Evolutionary conservation across 305 asterid species (phyloP), one percentile per base, ranked within the genome.

Genomic region (Petunia hybrid): DNA sequence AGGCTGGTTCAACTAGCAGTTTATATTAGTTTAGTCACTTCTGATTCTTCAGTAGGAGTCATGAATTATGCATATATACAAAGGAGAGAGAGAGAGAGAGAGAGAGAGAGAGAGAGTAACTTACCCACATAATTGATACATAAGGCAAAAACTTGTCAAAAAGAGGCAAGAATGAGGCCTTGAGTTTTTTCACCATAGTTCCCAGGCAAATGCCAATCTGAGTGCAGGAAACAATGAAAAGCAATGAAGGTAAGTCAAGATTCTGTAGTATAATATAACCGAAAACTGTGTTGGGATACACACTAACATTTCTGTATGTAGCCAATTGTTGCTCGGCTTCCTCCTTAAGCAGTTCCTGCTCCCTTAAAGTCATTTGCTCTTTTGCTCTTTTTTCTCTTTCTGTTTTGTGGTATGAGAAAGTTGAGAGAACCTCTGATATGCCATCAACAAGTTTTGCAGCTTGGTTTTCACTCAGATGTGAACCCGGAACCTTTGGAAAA

Each of bases 161-260:
- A 36, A 12, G 43, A 4, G 73, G 81, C 81, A 77, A 77, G 60
- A 77, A 61, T 43, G 60, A 62, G n/a, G 73, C 81, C 38, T 77
- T 60, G 1, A 43, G 1, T 38, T 48, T 77, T 77, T 61, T 46
- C 45, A 42, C 56, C 73, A 77, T 12, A 61, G 59, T 59, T 62
- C 73, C 61, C 7, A 77, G 70, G 81, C 73, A 77, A 77, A 43
- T 77, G 38, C 31, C 71, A 62, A 42, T 48, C 73, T 77, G 81
- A 61, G n/a, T 43, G 57, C 73, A 77, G 61, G 59, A 77, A 59
- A 61, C 43, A 62, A 38, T 36, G 45, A 77, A 57, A 5, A 76
- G 40, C 1, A 8, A 35, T 8, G 36, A 22, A 5, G 60, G 7
- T 51, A 51, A 73, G 46, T 73, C 35, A 51, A 48, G 35, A 4